Base-by-base conservation (phyloP, 805 yeast genomes). In the Blastobotrys chiropterorum region DNA sequence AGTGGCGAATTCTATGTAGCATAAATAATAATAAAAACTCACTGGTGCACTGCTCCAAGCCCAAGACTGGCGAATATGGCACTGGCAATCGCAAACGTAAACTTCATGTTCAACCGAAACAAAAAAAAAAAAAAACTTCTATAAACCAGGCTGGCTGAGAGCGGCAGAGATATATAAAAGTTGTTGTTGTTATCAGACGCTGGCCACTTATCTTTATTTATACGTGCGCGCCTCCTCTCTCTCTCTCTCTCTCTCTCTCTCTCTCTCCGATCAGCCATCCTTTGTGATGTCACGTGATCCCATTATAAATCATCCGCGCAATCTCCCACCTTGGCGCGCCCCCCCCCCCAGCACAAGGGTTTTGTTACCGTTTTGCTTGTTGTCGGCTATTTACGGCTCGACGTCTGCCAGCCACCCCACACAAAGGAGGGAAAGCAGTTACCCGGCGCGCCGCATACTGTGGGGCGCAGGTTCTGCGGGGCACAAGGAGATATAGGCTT, bases 1-100 rank as follows among this genome's bases (percentile, higher is more conserved):
- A n/a, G n/a, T n/a, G n/a, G n/a, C n/a, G n/a, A 80, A 14, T 72
- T 72, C 41, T 39, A 30, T 45, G 26, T 26, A 44, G 53, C 44
- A 31, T 34, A 39, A 2, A 21, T 15, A 3, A 13, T n/a, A 26
- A 5, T 31, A 14, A 22, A 15, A 11, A 60, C 67, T 49, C 56
- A 64, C 69, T 58, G 63, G 61, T 61, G 68, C 40, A 65, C 68
- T 26, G 67, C 68, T 20, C 64, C 69, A 17, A 47, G 31, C 21
- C 56, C 60, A 21, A 54, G 31, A 40, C 59, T 53, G 15, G 52
- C 51, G 38, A 52, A 47, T 21, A 49, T 50, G 48, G 56, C 53
- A 19, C 55, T 53, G 49, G 58, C 54, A 38, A 48, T 49, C 21
- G 56, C 56, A 31, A 53, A 46, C 17, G 58, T 17, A 39, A 59